These are phyloP conservation scores for Citrus reticulata DNA, from an alignment of 345 rosid genomes.

Conservation along the genomic window DNA sequence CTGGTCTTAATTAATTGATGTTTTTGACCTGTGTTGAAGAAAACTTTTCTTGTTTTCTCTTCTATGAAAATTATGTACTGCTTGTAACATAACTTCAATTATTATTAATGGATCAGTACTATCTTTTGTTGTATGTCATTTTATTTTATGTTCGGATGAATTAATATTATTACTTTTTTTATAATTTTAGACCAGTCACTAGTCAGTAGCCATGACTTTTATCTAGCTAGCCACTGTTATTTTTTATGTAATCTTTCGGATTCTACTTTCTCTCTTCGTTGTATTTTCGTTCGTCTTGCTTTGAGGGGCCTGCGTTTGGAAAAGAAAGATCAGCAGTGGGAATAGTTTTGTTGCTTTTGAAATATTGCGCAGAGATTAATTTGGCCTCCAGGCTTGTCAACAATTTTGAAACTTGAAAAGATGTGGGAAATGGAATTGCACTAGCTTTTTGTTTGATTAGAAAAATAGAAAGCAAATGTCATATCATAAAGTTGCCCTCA, in stretches of 20 bases:
- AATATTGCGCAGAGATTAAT: no score
- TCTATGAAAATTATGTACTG: background rate
- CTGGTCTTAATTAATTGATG: conserved; percentile 1
- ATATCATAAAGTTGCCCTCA: background rate
- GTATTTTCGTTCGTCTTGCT: background rate
- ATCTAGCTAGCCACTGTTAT: no score
- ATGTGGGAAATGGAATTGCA: background rate
- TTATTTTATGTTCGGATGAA: no score
- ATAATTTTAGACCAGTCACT: background rate
- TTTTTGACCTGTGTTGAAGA: background rate
- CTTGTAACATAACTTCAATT: background rate
- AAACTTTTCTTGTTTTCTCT: conserved; percentile 8
- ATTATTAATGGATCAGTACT: background rate
- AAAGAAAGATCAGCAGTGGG: background rate
- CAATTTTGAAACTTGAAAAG: conserved; percentile 14
- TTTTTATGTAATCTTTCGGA: background rate
- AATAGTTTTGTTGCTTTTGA: background rate
- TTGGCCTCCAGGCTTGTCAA: background rate
- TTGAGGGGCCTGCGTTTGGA: background rate
- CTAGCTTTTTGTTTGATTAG: background rate
- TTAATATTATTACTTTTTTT: background rate
- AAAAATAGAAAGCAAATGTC: background rate
- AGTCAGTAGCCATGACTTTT: background rate
- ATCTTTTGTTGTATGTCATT: no score
- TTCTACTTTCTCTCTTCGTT: background rate